These are phyloP conservation scores for Leccinum broughii DNA, from an alignment of 768 basidiomycete genomes.

Conservation along the genomic window DNA sequence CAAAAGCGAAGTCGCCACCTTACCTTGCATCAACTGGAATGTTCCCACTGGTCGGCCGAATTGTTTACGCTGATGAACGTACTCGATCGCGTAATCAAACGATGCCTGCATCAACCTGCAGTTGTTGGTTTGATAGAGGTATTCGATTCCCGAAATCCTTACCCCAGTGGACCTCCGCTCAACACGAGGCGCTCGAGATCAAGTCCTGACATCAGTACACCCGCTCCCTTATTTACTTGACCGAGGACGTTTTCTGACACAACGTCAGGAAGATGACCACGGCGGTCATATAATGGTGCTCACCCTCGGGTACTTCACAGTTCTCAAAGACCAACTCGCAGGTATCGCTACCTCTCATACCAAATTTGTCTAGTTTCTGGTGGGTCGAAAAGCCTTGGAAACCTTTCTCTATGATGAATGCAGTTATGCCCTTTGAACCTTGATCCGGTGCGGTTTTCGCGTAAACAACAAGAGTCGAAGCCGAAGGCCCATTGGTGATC, in stretches of 20 bases:
- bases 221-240: slow-evolving; percentile 72
- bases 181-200: slow-evolving; percentile 91
- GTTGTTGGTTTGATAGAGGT: slow-evolving; percentile 7
- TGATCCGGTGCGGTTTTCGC: slow-evolving; percentile 81
- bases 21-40: slow-evolving; percentile 96
- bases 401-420: slow-evolving; percentile 84
- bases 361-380: slow-evolving; percentile 92
- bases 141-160: slow-evolving; percentile 16
- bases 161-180: slow-evolving; percentile 92
- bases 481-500: slow-evolving; percentile 94
- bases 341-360: slow-evolving; percentile 95
- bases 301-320: slow-evolving; percentile 87
- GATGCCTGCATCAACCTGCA: slow-evolving; percentile 88
- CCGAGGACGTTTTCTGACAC: slow-evolving; percentile 80
- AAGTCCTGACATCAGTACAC: slow-evolving; percentile 91
- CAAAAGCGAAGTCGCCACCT: slow-evolving; percentile 6
- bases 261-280: background rate
- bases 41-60: slow-evolving; percentile 86
- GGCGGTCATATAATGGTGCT: slow-evolving; percentile 10
- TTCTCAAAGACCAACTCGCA: slow-evolving; percentile 92
- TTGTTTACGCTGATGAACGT: slow-evolving; percentile 92
- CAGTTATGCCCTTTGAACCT: slow-evolving; percentile 86
- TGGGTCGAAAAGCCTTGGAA: slow-evolving; percentile 87
- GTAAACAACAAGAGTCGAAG: slow-evolving; percentile 90
- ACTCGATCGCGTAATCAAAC: slow-evolving; percentile 84